A percentile compares a stretch with the other conserved stretches of the same genome.
Conservation (phyloP, 1,284 basidiomycete genomes). For the Tilletia setariae region DNA sequence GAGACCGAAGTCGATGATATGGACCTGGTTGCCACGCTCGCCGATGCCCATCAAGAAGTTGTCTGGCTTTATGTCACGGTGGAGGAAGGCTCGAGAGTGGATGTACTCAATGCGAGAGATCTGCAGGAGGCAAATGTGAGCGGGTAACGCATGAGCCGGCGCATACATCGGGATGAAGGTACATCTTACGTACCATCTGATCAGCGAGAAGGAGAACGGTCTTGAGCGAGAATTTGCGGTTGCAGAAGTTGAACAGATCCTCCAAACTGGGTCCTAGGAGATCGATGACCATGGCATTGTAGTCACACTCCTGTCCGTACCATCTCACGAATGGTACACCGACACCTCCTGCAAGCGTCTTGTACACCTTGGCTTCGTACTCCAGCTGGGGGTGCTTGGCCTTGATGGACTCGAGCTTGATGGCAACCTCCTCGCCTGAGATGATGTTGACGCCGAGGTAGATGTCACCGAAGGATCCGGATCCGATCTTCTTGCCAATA, state of each 20-base stretch:
- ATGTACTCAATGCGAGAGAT: slow-evolving; percentile 99
- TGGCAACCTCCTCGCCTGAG: slow-evolving; percentile 98
- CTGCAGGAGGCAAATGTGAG: too few relatives aligned
- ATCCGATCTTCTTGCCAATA: slow-evolving; percentile 99
- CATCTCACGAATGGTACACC: slow-evolving; percentile 98
- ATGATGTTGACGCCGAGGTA: slow-evolving; percentile 99
- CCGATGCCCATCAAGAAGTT: slow-evolving; percentile 99
- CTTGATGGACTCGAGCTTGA: slow-evolving; percentile 99
- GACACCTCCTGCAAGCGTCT: slow-evolving; percentile 94
- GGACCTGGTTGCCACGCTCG: slow-evolving; percentile 98
- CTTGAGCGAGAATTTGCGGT: slow-evolving; percentile 95
- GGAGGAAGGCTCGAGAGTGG: slow-evolving; percentile 98
- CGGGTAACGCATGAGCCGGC: background rate
- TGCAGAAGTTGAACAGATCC: slow-evolving; percentile 99
- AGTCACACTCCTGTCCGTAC: slow-evolving; percentile 99
- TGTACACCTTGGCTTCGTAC: slow-evolving; percentile 67
- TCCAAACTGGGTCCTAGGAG: slow-evolving; percentile 94
- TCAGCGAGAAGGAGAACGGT: slow-evolving; percentile 94
- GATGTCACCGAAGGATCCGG: slow-evolving; percentile 99
- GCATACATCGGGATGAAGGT: background rate
- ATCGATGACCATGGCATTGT: slow-evolving; percentile 99
- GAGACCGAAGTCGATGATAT: slow-evolving; percentile 98
- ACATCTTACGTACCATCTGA: slow-evolving; percentile 84
- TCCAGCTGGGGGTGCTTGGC: slow-evolving; percentile 99
- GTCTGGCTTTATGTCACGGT: slow-evolving; percentile 98